Base-by-base conservation (phyloP, 495 filamentous ascomycete species). In the Xylaria longipes region DNA sequence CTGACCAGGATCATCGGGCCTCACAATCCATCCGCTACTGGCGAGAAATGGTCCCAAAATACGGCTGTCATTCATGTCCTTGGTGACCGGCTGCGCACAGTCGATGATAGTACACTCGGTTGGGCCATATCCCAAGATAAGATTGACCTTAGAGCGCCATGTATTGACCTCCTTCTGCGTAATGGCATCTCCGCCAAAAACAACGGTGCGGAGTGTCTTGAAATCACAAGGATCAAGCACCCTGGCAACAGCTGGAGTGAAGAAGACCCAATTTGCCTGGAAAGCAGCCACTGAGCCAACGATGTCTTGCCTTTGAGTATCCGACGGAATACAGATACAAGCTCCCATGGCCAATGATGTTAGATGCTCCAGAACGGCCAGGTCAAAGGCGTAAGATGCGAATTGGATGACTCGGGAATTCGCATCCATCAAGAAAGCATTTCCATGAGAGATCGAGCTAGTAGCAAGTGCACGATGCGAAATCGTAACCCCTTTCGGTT, bases 351-450 rank as follows among this genome's bases (percentile, higher is more conserved):
- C 85, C 9, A 91, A 74, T 0, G 84, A 84, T 22, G 85, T 83
- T 33, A 89, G 80, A 12, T 86, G 86, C 20, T 90, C 88, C 5
- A 83, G 52, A 8, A 89, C 75, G 45, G 83, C 84, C 9, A 84
- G 80, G 62, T 90, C 89, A 52, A 89, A 90, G 0, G 85, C 86
- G 69, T 85, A 88, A 48, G 85, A 84, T 15, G 87, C 84, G 65
- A 87, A 90, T 71, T 91, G 88, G 11, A 90, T 72, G 1, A 84
- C 79, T 4, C 84, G 74, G 9, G 83, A 81, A 0, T 71, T 45
- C 0, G 80, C 63, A 46, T 78, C 70, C 60, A 88, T 77, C 17
- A 76, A 56, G 15, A 86, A 61, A 0, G 75, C 74, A 14, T 70
- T 71, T 11, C 79, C 78, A 68, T 85, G 83, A 37, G 58, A 31